phyloP scores from a whole-genome alignment of 2,329 filamentous ascomycete genomes.

The Fusarium brachygibbosum region DNA sequence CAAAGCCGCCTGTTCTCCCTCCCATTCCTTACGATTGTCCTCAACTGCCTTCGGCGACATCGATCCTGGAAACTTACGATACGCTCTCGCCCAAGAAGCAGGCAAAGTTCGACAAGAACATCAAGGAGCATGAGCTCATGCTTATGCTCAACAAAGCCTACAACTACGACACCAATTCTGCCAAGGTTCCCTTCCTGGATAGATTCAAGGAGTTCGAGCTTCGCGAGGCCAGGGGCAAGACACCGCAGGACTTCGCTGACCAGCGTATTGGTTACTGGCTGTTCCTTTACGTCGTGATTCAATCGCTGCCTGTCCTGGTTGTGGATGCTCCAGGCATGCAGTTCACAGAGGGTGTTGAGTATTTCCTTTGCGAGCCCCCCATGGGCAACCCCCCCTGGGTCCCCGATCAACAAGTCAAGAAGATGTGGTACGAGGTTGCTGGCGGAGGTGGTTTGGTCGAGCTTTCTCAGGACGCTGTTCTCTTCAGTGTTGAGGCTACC shows the following conservation, averaged over 20 bases:
- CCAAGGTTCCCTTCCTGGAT: conserved; percentile 73
- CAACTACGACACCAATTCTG: conserved; percentile 77
- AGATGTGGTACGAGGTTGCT: conserved; percentile 81
- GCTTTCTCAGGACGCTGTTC: conserved; percentile 70
- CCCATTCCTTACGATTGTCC: conserved; percentile 93
- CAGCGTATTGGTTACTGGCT: conserved; percentile 83
- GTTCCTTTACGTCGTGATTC: conserved; percentile 82
- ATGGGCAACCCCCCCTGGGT: conserved; percentile 81
- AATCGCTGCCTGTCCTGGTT: conserved; percentile 82
- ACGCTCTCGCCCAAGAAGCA: conserved; percentile 80
- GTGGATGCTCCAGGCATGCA: conserved; percentile 79
- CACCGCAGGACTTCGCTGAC: conserved; percentile 75
- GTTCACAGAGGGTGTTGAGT: conserved; percentile 80
- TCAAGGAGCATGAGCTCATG: conserved; percentile 83
- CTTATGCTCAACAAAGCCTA: conserved; percentile 84
- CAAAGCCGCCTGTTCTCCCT: conserved; percentile 88
- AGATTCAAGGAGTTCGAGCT: conserved; percentile 79
- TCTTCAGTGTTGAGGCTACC: conserved; percentile 72
- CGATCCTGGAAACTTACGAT: conserved; percentile 74
- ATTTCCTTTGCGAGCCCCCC: conserved; percentile 83
- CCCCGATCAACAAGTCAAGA: conserved; percentile 72
- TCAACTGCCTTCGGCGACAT: conserved; percentile 76
- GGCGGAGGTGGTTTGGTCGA: conserved; percentile 71
- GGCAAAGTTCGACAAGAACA: conserved; percentile 75
- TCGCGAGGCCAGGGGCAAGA: conserved; percentile 74